phyloP scores from a whole-genome alignment of 2,329 filamentous ascomycete genomes.

The Fusarium sp. region DNA sequence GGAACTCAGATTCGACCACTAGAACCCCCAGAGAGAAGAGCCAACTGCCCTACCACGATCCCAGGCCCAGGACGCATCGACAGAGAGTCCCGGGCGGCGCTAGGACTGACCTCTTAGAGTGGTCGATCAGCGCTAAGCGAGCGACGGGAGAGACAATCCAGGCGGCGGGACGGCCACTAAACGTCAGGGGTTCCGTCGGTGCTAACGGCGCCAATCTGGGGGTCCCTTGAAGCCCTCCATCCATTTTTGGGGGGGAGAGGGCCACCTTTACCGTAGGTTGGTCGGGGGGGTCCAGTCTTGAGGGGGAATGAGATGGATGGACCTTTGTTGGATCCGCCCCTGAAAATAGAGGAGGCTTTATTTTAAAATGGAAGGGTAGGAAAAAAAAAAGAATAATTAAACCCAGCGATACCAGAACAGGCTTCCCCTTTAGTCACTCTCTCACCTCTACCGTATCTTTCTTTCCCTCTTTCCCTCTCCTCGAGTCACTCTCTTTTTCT shows the following conservation, averaged over 20 bases:
- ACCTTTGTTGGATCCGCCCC: slow-evolving; percentile 43
- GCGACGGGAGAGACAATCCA: slow-evolving; percentile 37
- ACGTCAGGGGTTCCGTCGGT: slow-evolving; percentile 39
- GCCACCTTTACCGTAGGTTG: background rate
- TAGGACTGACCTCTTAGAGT: slow-evolving; percentile 39
- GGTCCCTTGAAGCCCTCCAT: slow-evolving; percentile 27
- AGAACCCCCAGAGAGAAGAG: background rate
- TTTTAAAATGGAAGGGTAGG: slow-evolving; percentile 40
- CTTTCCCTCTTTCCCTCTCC: slow-evolving; percentile 18
- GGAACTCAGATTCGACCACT: slow-evolving; percentile 14
- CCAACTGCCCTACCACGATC: slow-evolving; percentile 19
- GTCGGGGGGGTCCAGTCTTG: background rate
- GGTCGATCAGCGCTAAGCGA: slow-evolving; percentile 45
- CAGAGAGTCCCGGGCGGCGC: slow-evolving; percentile 32
- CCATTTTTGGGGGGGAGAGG: slow-evolving; percentile 13
- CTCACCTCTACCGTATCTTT: slow-evolving; percentile 16
- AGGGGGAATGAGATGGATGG: slow-evolving; percentile 9
- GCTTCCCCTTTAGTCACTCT: slow-evolving; percentile 38
- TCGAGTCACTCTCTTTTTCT: slow-evolving; percentile 20
- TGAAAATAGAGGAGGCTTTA: slow-evolving; percentile 41
- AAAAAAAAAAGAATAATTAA: slow-evolving; percentile 44
- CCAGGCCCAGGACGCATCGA: slow-evolving; percentile 7
- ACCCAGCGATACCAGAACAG: slow-evolving; percentile 36
- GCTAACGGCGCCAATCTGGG: slow-evolving; percentile 46
- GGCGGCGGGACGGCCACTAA: slow-evolving; percentile 42